Evolutionary conservation across 2,329 filamentous ascomycete species (phyloP).

Genomic region (Beauveria varroae): DNA sequence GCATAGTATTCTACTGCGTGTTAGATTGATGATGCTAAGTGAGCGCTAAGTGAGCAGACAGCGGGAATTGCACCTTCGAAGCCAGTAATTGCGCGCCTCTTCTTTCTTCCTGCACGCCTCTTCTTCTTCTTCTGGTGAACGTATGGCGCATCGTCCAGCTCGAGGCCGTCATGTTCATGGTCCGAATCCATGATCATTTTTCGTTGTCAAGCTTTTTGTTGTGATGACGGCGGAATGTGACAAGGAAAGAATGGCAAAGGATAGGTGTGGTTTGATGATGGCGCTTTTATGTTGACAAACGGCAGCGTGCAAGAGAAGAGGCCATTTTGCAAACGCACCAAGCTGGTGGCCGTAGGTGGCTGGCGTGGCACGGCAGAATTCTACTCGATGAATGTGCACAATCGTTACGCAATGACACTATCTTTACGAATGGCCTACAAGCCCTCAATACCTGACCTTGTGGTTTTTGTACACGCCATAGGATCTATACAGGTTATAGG

Average conservation of each 20-base stretch:
- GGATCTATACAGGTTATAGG: too few species aligned
- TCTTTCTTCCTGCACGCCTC: background rate
- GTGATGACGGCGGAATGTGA: too few species aligned
- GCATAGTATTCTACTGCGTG: conserved; percentile 56
- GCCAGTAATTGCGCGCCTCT: background rate
- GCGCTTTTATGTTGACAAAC: background rate
- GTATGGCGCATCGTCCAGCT: background rate
- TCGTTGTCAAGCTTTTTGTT: background rate
- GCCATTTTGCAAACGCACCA: background rate
- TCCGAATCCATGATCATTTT: background rate
- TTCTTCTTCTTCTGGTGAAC: background rate
- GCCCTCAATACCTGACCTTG: too few species aligned
- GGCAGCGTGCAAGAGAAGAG: background rate
- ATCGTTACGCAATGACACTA: too few species aligned
- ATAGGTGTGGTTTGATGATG: background rate
- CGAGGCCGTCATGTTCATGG: background rate
- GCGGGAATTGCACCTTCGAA: conserved; percentile 4
- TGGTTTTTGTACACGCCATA: too few species aligned
- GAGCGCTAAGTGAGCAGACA: background rate
- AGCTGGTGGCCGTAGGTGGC: background rate
- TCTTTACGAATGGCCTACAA: too few species aligned
- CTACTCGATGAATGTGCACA: too few species aligned
- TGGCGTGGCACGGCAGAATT: background rate
- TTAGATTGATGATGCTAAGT: background rate
- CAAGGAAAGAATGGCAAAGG: background rate